phyloP scores from a whole-genome alignment of 257 asterid species.

The Solanum virginianum region DNA sequence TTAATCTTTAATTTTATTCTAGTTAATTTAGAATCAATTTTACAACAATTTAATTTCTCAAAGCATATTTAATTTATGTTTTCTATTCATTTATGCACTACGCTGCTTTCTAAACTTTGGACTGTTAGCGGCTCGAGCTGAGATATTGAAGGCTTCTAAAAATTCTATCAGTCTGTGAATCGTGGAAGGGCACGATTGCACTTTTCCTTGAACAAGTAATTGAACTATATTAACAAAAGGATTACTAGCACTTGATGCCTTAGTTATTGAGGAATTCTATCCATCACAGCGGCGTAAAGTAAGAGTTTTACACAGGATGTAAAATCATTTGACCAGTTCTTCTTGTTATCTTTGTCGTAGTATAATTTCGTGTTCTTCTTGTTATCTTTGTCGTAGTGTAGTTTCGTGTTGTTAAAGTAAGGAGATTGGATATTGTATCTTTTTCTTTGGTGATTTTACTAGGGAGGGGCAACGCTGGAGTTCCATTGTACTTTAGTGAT shows the following conservation, averaged over 20 bases:
- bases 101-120: background rate
- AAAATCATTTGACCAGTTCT: slow-evolving; percentile 2
- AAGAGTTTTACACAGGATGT: slow-evolving; percentile 77
- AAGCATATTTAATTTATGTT: background rate
- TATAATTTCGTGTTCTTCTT: background rate
- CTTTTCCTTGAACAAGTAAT: background rate
- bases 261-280: background rate
- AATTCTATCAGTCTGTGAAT: background rate
- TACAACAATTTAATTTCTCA: no score
- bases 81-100: background rate
- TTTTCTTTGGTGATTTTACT: background rate
- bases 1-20: no score
- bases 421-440: background rate
- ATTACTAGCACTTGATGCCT: no score
- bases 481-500: slow-evolving; percentile 8
- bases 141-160: background rate
- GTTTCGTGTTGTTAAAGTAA: background rate
- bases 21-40: no score
- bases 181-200: background rate
- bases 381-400: background rate
- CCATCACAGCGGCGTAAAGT: slow-evolving; percentile 40
- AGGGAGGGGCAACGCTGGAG: slow-evolving; percentile 64
- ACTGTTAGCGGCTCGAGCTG: background rate
- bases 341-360: background rate
- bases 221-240: no score